Conservation (phyloP, 1,139 yeast species). For the Eremothecium cymbalariae region DNA sequence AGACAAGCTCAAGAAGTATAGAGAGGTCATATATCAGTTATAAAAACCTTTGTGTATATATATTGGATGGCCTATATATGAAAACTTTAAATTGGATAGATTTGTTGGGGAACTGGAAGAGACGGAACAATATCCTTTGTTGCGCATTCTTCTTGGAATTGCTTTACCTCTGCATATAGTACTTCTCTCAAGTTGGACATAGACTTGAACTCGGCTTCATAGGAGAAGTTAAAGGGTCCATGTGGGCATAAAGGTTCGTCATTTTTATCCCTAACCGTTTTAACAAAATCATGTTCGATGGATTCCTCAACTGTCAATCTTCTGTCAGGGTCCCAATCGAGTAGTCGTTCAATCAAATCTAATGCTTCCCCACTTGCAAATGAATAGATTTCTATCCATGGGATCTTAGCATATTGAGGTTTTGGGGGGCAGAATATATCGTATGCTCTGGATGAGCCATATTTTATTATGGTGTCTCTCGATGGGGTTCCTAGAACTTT, state of each 20-base stretch:
- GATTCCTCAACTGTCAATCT: constrained; percentile 45
- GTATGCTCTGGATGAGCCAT: constrained; percentile 35
- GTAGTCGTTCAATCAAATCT: constrained; percentile 41
- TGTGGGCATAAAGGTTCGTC: constrained; percentile 43
- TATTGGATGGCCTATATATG: constrained; percentile 5
- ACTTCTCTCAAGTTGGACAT: constrained; percentile 26
- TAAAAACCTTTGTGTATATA: constrained; percentile 5
- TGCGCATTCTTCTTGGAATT: constrained; percentile 17
- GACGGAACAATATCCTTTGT: constrained; percentile 9
- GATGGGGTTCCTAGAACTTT: constrained; percentile 58
- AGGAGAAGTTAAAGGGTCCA: constrained; percentile 50
- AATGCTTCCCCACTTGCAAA: constrained; percentile 45
- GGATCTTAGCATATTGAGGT: constrained; percentile 35
- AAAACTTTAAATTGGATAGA: constrained; percentile 4
- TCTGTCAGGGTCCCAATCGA: constrained; percentile 52
- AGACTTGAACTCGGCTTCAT: constrained; percentile 38
- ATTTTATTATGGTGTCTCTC: constrained; percentile 32
- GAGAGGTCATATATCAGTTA: constrained; percentile 5
- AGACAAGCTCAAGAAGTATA: no score
- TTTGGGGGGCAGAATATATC: constrained; percentile 36
- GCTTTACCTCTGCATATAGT: constrained; percentile 24
- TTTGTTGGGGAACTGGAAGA: constrained; percentile 5
- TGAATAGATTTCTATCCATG: constrained; percentile 51
- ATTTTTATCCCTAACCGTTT: constrained; percentile 39
- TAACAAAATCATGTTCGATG: constrained; percentile 45